Base-by-base conservation (phyloP, 768 basidiomycete genomes). In the Pholiota conissans region DNA sequence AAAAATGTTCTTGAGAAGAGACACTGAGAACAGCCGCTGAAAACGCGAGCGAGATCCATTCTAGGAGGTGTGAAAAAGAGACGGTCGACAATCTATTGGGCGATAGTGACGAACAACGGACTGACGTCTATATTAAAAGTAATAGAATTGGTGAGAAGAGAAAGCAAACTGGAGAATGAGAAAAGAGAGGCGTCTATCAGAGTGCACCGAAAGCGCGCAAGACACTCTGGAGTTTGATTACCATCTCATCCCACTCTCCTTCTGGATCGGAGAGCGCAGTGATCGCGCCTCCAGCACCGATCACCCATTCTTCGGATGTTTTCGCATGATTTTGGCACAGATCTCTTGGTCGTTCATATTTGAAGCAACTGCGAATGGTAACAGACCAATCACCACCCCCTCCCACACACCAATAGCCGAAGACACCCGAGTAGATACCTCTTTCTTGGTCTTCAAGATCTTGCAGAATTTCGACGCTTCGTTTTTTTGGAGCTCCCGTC, bases 401-500 rank as follows among this genome's bases (percentile, higher is more conserved):
- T 37, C 93, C 86, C 24, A 93, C 85, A 59, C 89, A 89, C 85
- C 93, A 92, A 68, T 95, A 98, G 1, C 95, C 95, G 59, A 95
- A 88, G 5, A 93, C 90, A 29, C 95, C 95, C 18, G 95, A 97
- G 68, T 98, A 98, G 16, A 95, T 76, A 26, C 86, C 82, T 27
- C 95, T 83, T 47, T 87, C 81, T 39, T 79, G 70, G 46, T 79
- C 81, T 70, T 98, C 95, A 2, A 97, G 79, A 0, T 76, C 77
- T 60, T 91, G 90, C 7, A 98, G 79, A 32, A 98, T 87, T 71
- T 97, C 91, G 7, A 97, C 88, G 55, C 91, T 93, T 29, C 95
- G 87, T 65, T 96, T 89, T 75, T 98, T 98, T 0, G 95, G 95
- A 0, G 95, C 95, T 32, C 95, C 95, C 2, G 95, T 98, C 95